Conservation (phyloP, 1,284 basidiomycete genomes). For the Tilletia horrida region DNA sequence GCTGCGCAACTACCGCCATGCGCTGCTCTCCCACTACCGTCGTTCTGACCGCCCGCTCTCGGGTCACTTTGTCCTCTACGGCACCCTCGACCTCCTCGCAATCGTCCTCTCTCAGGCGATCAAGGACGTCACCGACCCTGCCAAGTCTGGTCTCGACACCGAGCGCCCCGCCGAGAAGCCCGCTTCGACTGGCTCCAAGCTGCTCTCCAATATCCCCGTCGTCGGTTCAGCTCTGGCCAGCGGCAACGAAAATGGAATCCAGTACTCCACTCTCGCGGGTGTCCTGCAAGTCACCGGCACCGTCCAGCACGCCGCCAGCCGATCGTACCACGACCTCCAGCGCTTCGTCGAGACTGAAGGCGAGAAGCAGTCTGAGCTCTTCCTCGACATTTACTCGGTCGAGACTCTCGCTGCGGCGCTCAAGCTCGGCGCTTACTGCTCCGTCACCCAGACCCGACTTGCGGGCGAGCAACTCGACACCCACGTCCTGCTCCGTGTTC, state of each 20-base stretch:
- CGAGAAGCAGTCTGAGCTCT: slow-evolving; percentile 31
- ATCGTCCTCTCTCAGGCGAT: slow-evolving; percentile 75
- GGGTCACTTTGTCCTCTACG: slow-evolving; percentile 81
- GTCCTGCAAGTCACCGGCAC: slow-evolving; percentile 31
- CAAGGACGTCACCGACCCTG: slow-evolving; percentile 14
- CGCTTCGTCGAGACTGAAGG: slow-evolving; percentile 48
- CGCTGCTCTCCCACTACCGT: slow-evolving; percentile 74
- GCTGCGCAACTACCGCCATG: slow-evolving; percentile 49
- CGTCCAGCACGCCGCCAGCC: slow-evolving; percentile 44
- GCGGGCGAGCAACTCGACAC: slow-evolving; percentile 58
- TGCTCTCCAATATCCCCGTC: slow-evolving; percentile 34
- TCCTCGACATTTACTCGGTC: slow-evolving; percentile 39
- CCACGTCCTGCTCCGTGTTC: slow-evolving; percentile 69
- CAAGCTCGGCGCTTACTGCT: slow-evolving; percentile 84
- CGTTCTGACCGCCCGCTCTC: slow-evolving; percentile 72
- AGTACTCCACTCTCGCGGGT: slow-evolving; percentile 58
- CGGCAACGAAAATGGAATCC: slow-evolving; percentile 16
- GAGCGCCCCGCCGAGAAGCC: slow-evolving; percentile 18
- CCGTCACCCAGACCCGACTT: slow-evolving; percentile 65
- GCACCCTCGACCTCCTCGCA: slow-evolving; percentile 77
- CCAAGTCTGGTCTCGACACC: slow-evolving; percentile 21
- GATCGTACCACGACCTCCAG: slow-evolving; percentile 45
- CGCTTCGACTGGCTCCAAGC: slow-evolving; percentile 17
- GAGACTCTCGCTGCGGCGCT: slow-evolving; percentile 56
- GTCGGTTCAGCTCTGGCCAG: slow-evolving; percentile 28